Evolutionary conservation across 768 basidiomycete genomes (phyloP).

Genomic region (Exidia glandulosa): DNA sequence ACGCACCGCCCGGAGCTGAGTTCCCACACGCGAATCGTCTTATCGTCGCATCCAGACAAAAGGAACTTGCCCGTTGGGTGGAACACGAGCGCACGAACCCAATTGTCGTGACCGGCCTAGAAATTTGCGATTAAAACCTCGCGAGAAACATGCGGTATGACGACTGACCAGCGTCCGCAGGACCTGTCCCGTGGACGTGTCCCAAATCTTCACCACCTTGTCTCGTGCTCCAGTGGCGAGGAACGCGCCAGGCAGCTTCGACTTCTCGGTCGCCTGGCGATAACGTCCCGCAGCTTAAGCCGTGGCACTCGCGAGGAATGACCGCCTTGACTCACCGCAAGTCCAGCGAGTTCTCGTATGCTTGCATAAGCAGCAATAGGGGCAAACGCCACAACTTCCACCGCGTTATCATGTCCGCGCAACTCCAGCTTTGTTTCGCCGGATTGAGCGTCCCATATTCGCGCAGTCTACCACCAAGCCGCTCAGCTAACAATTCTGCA

Average conservation of each 20-base stretch:
- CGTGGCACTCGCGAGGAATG: background rate
- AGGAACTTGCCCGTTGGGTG: constrained; percentile 85
- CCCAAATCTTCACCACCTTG: constrained; percentile 89
- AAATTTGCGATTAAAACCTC: background rate
- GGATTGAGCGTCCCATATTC: constrained; percentile 60
- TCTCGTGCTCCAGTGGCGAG: constrained; percentile 80
- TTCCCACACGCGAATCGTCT: constrained; percentile 87
- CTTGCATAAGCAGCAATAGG: constrained; percentile 64
- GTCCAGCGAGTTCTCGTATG: constrained; percentile 65
- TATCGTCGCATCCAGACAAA: constrained; percentile 87
- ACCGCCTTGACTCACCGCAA: constrained; percentile 38
- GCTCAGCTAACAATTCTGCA: background rate
- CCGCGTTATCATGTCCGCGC: constrained; percentile 78
- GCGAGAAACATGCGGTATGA: constrained; percentile 5
- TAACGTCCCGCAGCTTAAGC: background rate
- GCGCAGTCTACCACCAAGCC: constrained; percentile 51
- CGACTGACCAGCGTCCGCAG: constrained; percentile 57
- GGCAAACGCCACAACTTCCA: constrained; percentile 74
- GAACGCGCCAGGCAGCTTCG: constrained; percentile 33
- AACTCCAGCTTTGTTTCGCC: constrained; percentile 75
- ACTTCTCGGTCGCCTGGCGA: constrained; percentile 26
- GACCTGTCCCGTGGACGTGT: constrained; percentile 70
- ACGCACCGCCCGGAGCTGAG: constrained; percentile 73
- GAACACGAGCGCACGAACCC: constrained; percentile 81
- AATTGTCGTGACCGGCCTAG: constrained; percentile 76